A percentile compares a stretch with the other conserved stretches of the same genome.
Evolutionary conservation across 2,329 filamentous ascomycete species (phyloP).

Genomic region (Colletotrichum kahawae): DNA sequence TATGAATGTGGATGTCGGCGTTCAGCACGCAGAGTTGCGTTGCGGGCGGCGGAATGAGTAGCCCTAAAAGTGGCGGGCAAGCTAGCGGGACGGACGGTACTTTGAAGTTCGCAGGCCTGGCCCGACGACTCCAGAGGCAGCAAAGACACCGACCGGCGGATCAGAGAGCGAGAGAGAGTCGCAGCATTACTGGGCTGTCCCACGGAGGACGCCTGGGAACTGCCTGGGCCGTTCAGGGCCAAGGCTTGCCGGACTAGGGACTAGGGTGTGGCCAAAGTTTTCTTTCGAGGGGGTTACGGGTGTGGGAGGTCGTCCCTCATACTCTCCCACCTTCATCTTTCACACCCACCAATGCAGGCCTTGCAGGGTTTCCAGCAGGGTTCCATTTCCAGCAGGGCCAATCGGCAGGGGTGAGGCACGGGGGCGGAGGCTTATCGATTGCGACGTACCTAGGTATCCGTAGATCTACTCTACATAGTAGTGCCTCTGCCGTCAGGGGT

Average conservation of each 20-base stretch:
- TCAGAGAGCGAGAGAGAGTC: background rate
- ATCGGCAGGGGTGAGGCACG: slow-evolving; percentile 1
- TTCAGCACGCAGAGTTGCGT: slow-evolving; percentile 12
- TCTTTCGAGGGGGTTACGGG: background rate
- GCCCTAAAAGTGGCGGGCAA: slow-evolving; percentile 19
- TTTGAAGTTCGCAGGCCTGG: background rate
- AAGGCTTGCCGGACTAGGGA: slow-evolving; percentile 9
- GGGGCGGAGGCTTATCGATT: slow-evolving; percentile 15
- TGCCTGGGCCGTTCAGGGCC: background rate
- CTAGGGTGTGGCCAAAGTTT: slow-evolving; percentile 14
- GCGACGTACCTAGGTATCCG: background rate
- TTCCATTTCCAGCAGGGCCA: background rate
- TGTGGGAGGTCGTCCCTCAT: slow-evolving; percentile 2
- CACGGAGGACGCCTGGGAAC: slow-evolving; percentile 4
- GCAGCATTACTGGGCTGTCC: slow-evolving; percentile 11
- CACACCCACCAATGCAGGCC: background rate
- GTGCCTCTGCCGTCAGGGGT: background rate
- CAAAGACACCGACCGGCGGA: background rate
- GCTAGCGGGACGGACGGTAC: slow-evolving; percentile 15
- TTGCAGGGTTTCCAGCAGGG: background rate
- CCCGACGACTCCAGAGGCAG: slow-evolving; percentile 8
- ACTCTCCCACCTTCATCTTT: background rate
- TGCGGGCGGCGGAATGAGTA: slow-evolving; percentile 19
- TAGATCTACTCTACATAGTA: background rate
- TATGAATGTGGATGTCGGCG: slow-evolving; percentile 17